A percentile compares a stretch with the other conserved stretches of the same genome.
phyloP scores from a whole-genome alignment of 129 eudicot species.

The Apium graveolens region DNA sequence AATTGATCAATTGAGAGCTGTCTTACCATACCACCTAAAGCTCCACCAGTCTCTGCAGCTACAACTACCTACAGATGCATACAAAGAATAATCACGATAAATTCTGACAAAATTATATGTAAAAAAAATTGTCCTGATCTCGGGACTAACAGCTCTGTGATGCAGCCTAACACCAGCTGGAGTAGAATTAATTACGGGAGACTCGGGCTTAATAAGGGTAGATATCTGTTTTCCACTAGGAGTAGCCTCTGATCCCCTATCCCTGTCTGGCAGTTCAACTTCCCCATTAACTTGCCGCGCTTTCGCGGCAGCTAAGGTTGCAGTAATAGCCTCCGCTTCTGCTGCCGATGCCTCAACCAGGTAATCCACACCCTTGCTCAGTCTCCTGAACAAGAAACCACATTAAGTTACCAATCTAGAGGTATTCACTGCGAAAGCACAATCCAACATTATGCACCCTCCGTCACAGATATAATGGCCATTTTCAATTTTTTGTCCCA shows the following conservation, averaged over 20 bases:
- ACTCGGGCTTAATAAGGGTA: slow-evolving; percentile 59
- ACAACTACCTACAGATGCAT: slow-evolving; percentile 64
- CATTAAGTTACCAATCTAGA: slow-evolving; percentile 2
- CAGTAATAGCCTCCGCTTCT: slow-evolving; percentile 93
- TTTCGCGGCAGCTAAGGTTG: slow-evolving; percentile 92
- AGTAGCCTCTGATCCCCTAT: slow-evolving; percentile 88
- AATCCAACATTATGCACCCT: background rate
- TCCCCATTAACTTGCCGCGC: slow-evolving; percentile 87
- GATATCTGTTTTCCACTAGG: slow-evolving; percentile 85
- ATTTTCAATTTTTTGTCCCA: no score
- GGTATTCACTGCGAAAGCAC: background rate
- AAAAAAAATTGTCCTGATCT: background rate
- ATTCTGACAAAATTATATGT: background rate
- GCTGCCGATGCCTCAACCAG: slow-evolving; percentile 98
- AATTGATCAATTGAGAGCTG: slow-evolving; percentile 93
- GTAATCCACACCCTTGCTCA: slow-evolving; percentile 85
- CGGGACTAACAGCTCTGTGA: slow-evolving; percentile 88
- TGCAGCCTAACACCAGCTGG: slow-evolving; percentile 87
- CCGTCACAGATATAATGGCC: no score
- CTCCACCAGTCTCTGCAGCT: slow-evolving; percentile 98
- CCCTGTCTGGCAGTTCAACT: slow-evolving; percentile 90
- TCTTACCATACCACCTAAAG: slow-evolving; percentile 96
- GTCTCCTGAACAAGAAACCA: slow-evolving; percentile 36
- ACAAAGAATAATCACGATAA: slow-evolving; percentile 9
- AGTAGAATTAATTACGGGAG: slow-evolving; percentile 43